phyloP scores from a whole-genome alignment of 805 yeast species.

The Soucietia sequanensis region DNA sequence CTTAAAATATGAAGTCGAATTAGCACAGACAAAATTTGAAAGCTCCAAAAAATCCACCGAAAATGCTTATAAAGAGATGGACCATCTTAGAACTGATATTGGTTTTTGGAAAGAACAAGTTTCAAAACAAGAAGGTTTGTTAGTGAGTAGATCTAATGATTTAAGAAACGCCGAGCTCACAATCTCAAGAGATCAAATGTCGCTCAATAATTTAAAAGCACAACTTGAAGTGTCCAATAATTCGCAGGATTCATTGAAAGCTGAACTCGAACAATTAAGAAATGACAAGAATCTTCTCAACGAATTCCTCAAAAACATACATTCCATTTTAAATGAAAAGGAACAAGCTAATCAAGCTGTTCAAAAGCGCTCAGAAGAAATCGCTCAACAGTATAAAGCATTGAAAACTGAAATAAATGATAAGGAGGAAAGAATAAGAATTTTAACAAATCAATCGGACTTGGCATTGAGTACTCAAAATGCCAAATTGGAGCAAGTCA shows the following conservation, averaged over 20 bases:
- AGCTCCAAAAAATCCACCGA: constrained; percentile 35
- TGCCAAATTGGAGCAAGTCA: constrained; percentile 58
- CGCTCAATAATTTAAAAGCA: constrained; percentile 47
- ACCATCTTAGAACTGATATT: constrained; percentile 26
- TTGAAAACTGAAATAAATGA: constrained; percentile 48
- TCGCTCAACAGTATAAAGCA: constrained; percentile 45
- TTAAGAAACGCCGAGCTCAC: constrained; percentile 51
- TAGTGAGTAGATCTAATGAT: constrained; percentile 44
- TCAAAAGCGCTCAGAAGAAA: constrained; percentile 46
- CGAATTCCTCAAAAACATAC: constrained; percentile 57
- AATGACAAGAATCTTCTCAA: constrained; percentile 61
- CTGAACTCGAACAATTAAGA: constrained; percentile 51
- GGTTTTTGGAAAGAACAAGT: constrained; percentile 42
- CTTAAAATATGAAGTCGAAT: constrained; percentile 51
- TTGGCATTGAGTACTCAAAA: constrained; percentile 51
- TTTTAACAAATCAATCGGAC: constrained; percentile 58
- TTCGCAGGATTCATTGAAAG: constrained; percentile 48
- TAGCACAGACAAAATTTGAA: constrained; percentile 53
- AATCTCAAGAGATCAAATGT: constrained; percentile 43
- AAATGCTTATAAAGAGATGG: constrained; percentile 25
- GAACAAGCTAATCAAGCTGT: constrained; percentile 51
- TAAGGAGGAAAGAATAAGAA: constrained; percentile 51
- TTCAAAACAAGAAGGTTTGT: constrained; percentile 35
- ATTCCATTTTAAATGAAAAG: constrained; percentile 60
- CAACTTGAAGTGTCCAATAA: constrained; percentile 54